phyloP scores from a whole-genome alignment of 2,329 filamentous ascomycete genomes.

The Graphilbum ipis-grandicollis region DNA sequence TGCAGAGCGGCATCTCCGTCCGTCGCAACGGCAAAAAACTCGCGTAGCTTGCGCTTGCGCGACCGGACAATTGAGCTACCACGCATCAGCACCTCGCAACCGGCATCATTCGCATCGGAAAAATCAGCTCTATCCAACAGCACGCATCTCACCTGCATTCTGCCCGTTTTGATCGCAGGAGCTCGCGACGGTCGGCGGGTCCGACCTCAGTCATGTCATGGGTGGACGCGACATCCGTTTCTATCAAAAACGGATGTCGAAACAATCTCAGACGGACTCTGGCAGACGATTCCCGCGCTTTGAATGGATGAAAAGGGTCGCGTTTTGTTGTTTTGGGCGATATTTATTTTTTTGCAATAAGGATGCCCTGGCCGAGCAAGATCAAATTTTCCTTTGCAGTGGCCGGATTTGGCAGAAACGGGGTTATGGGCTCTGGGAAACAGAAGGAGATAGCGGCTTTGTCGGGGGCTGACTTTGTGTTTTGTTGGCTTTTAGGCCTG shows the following conservation, averaged over 20 bases:
- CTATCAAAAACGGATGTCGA: conserved; percentile 39
- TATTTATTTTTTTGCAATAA: conserved; percentile 14
- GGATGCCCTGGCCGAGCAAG: conserved; percentile 5
- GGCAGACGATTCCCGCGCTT: conserved; percentile 17
- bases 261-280: conserved; percentile 18
- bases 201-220: conserved; percentile 58
- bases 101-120: conserved; percentile 29
- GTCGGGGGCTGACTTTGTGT: conserved; percentile 1
- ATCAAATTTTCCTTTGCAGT: conserved; percentile 11
- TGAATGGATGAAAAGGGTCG: conserved; percentile 19
- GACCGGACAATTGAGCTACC: conserved; percentile 56
- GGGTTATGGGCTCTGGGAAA: no score
- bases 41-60: conserved; percentile 80
- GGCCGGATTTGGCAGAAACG: conserved; percentile 5
- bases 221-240: conserved; percentile 54
- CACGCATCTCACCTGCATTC: conserved; percentile 37
- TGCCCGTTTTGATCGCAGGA: conserved; percentile 47
- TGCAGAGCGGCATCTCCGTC: conserved; percentile 44
- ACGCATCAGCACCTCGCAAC: conserved; percentile 25
- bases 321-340: conserved; percentile 14
- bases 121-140: conserved; percentile 28
- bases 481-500: neutral
- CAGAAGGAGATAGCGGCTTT: conserved; percentile 9
- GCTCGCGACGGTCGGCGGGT: conserved; percentile 45
- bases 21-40: conserved; percentile 68